Conservation (phyloP, 2,329 filamentous ascomycete genomes). For the Colletotrichum aenigma region DNA sequence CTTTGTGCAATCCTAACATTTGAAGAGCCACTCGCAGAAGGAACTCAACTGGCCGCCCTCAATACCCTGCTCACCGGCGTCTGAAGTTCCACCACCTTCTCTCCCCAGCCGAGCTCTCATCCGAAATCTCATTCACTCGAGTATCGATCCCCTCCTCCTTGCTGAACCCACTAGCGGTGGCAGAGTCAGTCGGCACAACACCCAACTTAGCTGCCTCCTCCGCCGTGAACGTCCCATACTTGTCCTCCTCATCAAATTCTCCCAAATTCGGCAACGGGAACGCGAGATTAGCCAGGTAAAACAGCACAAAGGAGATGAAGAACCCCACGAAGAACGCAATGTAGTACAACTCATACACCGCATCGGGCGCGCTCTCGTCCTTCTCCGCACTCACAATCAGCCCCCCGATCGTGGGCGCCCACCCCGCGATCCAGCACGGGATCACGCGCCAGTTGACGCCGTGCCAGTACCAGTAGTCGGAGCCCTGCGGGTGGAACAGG, state of each 20-base stretch:
- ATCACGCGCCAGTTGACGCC: conserved; percentile 26
- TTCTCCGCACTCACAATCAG: neutral
- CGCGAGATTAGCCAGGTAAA: conserved; percentile 32
- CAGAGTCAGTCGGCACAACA: conserved; percentile 28
- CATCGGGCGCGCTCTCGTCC: conserved; percentile 30
- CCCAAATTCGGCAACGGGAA: conserved; percentile 44
- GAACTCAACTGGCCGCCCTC: neutral
- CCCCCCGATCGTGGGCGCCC: conserved; percentile 41
- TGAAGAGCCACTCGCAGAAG: accelerated
- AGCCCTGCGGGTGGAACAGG: conserved; percentile 34
- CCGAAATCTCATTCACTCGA: neutral
- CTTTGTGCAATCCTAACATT: neutral
- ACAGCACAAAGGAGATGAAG: conserved; percentile 20
- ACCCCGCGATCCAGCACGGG: conserved; percentile 42
- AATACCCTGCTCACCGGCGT: neutral
- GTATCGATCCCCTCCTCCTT: neutral
- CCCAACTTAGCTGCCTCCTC: conserved; percentile 44
- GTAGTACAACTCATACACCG: conserved; percentile 48
- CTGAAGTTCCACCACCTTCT: neutral
- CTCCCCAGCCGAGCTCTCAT: neutral
- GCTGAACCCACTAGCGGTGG: neutral
- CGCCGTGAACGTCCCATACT: conserved; percentile 48
- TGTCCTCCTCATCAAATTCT: conserved; percentile 45
- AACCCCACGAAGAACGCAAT: conserved; percentile 49
- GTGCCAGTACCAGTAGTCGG: conserved; percentile 45